Percentiles rank a stretch among this genome's conserved stretches.
Evolutionary conservation across 78 protist genomes (phyloP).

Genomic region (Pigoraptor vietnamica): DNA sequence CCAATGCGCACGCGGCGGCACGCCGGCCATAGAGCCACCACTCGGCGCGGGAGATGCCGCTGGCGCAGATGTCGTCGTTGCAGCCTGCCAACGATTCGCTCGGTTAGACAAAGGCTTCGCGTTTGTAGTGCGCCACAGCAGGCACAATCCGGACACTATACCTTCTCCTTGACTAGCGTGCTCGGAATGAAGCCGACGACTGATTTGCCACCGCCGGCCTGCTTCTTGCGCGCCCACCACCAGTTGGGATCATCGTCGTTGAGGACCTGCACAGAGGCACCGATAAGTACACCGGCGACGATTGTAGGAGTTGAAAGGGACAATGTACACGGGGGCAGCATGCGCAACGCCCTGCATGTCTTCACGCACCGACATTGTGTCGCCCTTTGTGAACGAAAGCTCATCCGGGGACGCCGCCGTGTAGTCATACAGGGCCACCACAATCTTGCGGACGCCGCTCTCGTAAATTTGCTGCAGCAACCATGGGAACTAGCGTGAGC

Average conservation of each 20-base stretch:
- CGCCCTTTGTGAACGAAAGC: background rate
- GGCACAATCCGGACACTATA: too few species aligned
- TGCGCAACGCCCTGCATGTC: background rate
- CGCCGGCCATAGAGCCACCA: too few species aligned
- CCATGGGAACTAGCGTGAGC: background rate
- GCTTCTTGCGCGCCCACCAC: background rate
- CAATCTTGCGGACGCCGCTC: background rate
- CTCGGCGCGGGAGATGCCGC: background rate
- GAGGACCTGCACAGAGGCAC: background rate
- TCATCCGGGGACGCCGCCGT: background rate
- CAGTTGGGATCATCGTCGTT: background rate
- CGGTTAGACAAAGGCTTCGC: too few species aligned
- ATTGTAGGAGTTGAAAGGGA: too few species aligned
- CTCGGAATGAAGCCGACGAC: background rate
- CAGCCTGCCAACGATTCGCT: too few species aligned
- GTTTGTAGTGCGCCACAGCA: too few species aligned
- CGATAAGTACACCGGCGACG: too few species aligned
- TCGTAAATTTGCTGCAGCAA: background rate
- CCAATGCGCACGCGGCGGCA: background rate
- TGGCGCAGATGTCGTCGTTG: background rate
- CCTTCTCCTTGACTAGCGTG: background rate
- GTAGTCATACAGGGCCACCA: background rate
- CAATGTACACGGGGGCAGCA: too few species aligned
- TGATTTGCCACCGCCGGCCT: background rate
- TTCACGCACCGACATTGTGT: background rate